These are phyloP conservation scores for Trebouxiophyceae sp. DNA, from an alignment of 163 green algal genomes.

Conservation along the genomic window DNA sequence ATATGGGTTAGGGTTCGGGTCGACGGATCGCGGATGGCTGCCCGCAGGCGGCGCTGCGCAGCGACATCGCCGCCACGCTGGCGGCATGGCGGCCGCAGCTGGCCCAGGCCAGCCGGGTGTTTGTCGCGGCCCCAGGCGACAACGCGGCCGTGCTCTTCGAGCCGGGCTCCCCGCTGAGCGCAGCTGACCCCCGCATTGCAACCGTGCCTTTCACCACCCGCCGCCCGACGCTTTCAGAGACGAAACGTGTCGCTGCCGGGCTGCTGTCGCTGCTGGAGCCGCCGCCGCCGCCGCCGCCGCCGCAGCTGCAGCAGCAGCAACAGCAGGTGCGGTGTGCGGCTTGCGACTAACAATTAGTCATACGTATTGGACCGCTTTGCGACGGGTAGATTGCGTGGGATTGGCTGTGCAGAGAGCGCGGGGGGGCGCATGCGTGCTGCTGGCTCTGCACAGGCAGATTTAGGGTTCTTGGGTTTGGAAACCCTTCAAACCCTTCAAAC, in stretches of 20 bases:
- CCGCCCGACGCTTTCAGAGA: constrained; percentile 77
- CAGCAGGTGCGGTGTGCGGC: no score
- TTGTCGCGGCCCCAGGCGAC: constrained; percentile 36
- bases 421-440: no score
- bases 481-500: no score
- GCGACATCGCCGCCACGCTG: constrained; percentile 68
- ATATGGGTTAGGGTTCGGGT: no score
- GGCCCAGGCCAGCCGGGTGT: constrained; percentile 45
- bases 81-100: constrained; percentile 48
- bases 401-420: no score
- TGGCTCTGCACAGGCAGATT: no score
- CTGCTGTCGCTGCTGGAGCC: constrained; percentile 54
- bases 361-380: no score
- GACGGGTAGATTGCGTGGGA: no score
- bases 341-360: no score
- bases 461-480: no score
- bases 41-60: constrained; percentile 38
- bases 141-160: constrained; percentile 31
- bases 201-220: constrained; percentile 74
- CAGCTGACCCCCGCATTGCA: constrained; percentile 53
- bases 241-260: constrained; percentile 56
- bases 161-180: constrained; percentile 32
- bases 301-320: no score
- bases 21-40: no score
- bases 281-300: constrained; percentile 6